Conservation (phyloP, 768 basidiomycete species). For the Agaricus blazei region DNA sequence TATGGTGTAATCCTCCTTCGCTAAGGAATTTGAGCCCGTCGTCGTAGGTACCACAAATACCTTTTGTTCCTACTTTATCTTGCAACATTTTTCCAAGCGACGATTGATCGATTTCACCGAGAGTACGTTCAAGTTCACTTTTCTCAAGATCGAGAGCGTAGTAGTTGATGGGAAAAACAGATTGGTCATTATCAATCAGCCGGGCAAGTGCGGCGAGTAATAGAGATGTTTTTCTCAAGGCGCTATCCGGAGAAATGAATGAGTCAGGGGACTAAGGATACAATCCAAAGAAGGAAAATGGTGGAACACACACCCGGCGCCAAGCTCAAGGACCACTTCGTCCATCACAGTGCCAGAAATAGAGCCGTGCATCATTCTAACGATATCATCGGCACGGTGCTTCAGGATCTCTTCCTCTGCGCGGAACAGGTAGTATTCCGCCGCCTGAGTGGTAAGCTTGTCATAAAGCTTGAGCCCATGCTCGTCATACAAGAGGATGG, state of each 20-base stretch:
- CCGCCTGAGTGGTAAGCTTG: conserved; percentile 68
- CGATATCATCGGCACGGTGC: conserved; percentile 68
- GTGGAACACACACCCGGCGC: conserved; percentile 2
- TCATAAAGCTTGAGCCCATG: conserved; percentile 84
- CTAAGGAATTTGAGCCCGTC: conserved; percentile 79
- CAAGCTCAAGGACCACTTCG: conserved; percentile 61
- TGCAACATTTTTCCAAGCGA: conserved; percentile 54
- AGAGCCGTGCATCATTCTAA: conserved; percentile 57
- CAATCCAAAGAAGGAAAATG: neutral
- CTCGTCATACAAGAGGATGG: conserved; percentile 83
- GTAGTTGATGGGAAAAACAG: conserved; percentile 60
- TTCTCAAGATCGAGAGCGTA: conserved; percentile 93
- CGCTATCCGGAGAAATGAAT: conserved; percentile 34
- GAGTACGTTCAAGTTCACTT: conserved; percentile 77
- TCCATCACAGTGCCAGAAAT: conserved; percentile 30
- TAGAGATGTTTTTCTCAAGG: conserved; percentile 85
- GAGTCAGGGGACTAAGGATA: neutral
- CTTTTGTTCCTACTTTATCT: conserved; percentile 76
- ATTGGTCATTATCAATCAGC: conserved; percentile 31
- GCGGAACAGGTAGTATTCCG: conserved; percentile 86
- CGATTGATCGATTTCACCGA: conserved; percentile 60
- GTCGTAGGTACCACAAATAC: conserved; percentile 90
- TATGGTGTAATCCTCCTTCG: conserved; percentile 36
- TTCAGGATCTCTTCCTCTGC: conserved; percentile 87
- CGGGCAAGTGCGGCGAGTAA: conserved; percentile 69